phyloP scores from a whole-genome alignment of 495 filamentous ascomycete species.

The Polyplosphaeria fusca region DNA sequence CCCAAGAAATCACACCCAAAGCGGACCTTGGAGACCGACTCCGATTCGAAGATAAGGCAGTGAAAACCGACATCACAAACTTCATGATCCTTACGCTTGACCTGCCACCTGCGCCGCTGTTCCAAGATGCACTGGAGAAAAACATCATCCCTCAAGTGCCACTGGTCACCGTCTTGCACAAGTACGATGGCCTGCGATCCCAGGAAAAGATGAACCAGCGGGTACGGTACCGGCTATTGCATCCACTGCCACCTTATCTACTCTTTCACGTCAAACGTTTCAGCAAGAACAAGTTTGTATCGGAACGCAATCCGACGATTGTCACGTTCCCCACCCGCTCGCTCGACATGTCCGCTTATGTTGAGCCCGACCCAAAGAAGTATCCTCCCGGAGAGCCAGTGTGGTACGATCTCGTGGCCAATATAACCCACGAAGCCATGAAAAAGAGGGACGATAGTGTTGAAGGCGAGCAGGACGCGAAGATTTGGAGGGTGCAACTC shows the following conservation, averaged over 20 bases:
- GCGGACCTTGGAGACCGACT: slow-evolving; percentile 83
- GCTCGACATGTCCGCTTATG: slow-evolving; percentile 85
- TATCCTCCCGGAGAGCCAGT: slow-evolving; percentile 76
- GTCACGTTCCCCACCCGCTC: slow-evolving; percentile 85
- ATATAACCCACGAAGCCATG: slow-evolving; percentile 89
- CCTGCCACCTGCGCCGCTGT: slow-evolving; percentile 88
- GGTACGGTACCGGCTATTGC: slow-evolving; percentile 83
- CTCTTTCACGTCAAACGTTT: slow-evolving; percentile 98
- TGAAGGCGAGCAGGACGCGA: slow-evolving; percentile 77
- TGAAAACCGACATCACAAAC: slow-evolving; percentile 68
- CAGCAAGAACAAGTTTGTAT: slow-evolving; percentile 89
- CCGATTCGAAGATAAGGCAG: slow-evolving; percentile 89
- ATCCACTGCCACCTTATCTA: slow-evolving; percentile 88
- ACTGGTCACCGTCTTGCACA: slow-evolving; percentile 80
- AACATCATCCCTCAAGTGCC: slow-evolving; percentile 97
- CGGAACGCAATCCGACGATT: slow-evolving; percentile 95
- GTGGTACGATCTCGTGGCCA: slow-evolving; percentile 93
- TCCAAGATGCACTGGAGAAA: slow-evolving; percentile 83
- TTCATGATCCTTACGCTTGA: slow-evolving; percentile 92
- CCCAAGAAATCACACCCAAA: slow-evolving; percentile 88
- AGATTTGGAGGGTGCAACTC: slow-evolving; percentile 71
- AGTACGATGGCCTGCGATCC: slow-evolving; percentile 86
- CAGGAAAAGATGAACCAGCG: slow-evolving; percentile 86
- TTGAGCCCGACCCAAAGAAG: slow-evolving; percentile 65
- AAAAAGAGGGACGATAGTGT: slow-evolving; percentile 68